These are phyloP conservation scores for Lizanozyma gosingica DNA, from an alignment of 1,139 yeast genomes.

Conservation along the genomic window DNA sequence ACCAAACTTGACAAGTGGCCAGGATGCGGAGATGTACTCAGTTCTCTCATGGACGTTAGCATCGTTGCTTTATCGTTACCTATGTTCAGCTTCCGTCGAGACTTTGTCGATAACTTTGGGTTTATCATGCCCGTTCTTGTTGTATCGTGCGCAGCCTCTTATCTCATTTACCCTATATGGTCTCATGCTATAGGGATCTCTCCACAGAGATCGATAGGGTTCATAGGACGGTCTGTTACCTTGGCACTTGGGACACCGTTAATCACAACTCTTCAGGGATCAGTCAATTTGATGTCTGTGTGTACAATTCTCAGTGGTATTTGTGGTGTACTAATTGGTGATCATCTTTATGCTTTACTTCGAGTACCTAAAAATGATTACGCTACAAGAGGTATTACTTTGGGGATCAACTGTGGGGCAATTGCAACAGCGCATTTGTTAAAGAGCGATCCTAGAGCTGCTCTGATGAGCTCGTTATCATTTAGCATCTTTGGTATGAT, in stretches of 20 bases:
- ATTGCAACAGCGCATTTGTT: constrained; percentile 72
- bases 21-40: constrained; percentile 72
- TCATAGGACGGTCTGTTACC: constrained; percentile 75
- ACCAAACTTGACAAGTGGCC: constrained; percentile 44
- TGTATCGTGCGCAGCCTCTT: constrained; percentile 47
- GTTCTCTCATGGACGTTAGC: constrained; percentile 65
- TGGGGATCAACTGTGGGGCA: constrained; percentile 76
- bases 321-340: constrained; percentile 65
- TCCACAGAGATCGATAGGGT: constrained; percentile 54
- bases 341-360: constrained; percentile 32
- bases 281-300: constrained; percentile 67
- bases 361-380: constrained; percentile 55
- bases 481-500: constrained; percentile 67
- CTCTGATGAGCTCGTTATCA: constrained; percentile 65
- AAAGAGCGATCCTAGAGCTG: constrained; percentile 67
- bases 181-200: constrained; percentile 60
- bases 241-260: constrained; percentile 74
- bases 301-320: constrained; percentile 75
- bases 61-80: constrained; percentile 72
- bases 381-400: constrained; percentile 65
- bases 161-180: constrained; percentile 61
- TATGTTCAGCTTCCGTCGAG: constrained; percentile 66
- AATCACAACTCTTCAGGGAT: constrained; percentile 55
- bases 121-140: constrained; percentile 52
- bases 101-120: constrained; percentile 50